phyloP scores from a whole-genome alignment of 208 protist species.

The Trypanosoma platydactyli region DNA sequence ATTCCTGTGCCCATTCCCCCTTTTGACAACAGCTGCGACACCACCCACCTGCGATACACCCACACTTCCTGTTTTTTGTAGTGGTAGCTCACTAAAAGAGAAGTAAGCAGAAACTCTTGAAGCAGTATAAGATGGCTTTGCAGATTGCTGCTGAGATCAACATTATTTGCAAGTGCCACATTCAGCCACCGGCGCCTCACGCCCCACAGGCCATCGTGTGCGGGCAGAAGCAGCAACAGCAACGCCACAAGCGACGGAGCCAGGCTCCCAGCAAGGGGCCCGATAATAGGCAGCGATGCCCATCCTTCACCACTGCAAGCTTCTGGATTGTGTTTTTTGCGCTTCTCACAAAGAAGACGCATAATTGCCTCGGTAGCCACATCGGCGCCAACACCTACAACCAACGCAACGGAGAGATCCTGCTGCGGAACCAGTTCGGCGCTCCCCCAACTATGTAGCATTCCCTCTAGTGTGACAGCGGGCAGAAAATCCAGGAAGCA shows the following conservation, averaged over 20 bases:
- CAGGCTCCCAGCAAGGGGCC: conserved; percentile 2
- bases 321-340: neutral
- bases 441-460: conserved; percentile 15
- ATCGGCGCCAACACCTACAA: conserved; percentile 13
- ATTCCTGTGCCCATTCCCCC: neutral
- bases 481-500: conserved; percentile 28
- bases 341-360: neutral
- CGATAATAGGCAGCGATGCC: neutral
- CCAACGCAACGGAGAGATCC: conserved; percentile 6
- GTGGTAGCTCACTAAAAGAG: conserved; percentile 43
- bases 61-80: conserved; percentile 53
- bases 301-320: neutral
- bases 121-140: conserved; percentile 9
- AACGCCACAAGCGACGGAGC: conserved; percentile 3
- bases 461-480: neutral
- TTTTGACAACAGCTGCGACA: conserved; percentile 21
- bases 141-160: neutral
- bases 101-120: conserved; percentile 42
- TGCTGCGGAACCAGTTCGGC: conserved; percentile 9
- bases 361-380: conserved; percentile 7
- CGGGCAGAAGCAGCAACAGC: conserved; percentile 34
- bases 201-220: conserved; percentile 36
- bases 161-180: neutral
- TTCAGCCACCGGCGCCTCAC: conserved; percentile 14
- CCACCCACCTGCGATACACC: conserved; percentile 54